These are phyloP conservation scores for Kluyveromyces aestuarii DNA, from an alignment of 805 yeast genomes.

Conservation along the genomic window DNA sequence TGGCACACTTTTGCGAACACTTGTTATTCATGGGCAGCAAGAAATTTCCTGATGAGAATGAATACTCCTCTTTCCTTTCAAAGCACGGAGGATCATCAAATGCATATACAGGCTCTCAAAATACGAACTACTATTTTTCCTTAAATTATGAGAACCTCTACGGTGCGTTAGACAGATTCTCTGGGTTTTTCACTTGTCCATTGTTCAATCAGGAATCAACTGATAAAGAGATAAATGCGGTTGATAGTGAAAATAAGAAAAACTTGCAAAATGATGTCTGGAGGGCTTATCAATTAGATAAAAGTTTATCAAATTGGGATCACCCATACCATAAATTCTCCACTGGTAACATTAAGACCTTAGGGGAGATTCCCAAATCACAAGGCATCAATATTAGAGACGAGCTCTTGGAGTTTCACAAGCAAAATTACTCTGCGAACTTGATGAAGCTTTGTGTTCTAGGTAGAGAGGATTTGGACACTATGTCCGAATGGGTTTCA, in stretches of 20 bases:
- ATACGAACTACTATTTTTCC: conserved; percentile 88
- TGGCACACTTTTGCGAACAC: conserved; percentile 75
- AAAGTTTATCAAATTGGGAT: conserved; percentile 54
- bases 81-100: conserved; percentile 85
- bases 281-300: conserved; percentile 82
- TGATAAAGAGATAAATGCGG: conserved; percentile 89
- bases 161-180: conserved; percentile 86
- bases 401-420: conserved; percentile 68
- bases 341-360: conserved; percentile 77
- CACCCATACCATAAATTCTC: conserved; percentile 87
- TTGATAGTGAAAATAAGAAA: conserved; percentile 92
- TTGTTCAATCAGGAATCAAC: conserved; percentile 65
- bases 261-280: conserved; percentile 83
- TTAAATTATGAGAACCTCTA: conserved; percentile 63
- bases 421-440: conserved; percentile 68
- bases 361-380: conserved; percentile 53
- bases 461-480: conserved; percentile 72
- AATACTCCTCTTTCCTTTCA: conserved; percentile 63
- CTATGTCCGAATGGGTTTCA: conserved; percentile 60
- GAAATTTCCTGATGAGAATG: conserved; percentile 72
- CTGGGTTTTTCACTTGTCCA: conserved; percentile 87
- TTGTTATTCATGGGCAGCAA: conserved; percentile 72
- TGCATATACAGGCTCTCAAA: conserved; percentile 84
- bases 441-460: conserved; percentile 79
- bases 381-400: conserved; percentile 69